phyloP scores from a whole-genome alignment of 441 rosid genomes.

The Aleurites moluccanus region DNA sequence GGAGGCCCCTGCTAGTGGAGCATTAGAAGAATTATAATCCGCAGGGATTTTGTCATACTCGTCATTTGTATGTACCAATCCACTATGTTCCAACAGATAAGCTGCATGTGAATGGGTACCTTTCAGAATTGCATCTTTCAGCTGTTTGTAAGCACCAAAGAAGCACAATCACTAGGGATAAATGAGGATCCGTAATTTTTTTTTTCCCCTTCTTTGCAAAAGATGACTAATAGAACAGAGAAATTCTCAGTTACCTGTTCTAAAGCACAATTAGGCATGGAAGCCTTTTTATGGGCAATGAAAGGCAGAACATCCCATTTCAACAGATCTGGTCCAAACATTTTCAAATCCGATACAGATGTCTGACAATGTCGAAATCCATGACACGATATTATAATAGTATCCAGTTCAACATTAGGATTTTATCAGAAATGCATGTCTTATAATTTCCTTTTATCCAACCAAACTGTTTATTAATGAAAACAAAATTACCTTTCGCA shows the following conservation, averaged over 20 bases:
- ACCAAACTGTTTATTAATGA: background rate
- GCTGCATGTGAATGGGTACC: slow-evolving; percentile 30
- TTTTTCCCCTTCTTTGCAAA: background rate
- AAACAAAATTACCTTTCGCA: slow-evolving; percentile 36
- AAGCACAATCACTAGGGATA: slow-evolving; percentile 3
- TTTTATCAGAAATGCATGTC: no score
- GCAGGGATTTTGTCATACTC: background rate
- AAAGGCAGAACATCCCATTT: slow-evolving; percentile 50
- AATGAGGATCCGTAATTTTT: background rate
- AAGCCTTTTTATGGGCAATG: slow-evolving; percentile 44
- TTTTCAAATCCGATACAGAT: slow-evolving; percentile 29
- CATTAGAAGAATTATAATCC: slow-evolving; percentile 12
- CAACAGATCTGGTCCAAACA: slow-evolving; percentile 32
- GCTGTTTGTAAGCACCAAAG: slow-evolving; percentile 34
- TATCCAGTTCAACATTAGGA: background rate
- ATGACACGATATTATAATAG: background rate
- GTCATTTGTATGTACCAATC: slow-evolving; percentile 29
- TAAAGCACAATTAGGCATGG: slow-evolving; percentile 41
- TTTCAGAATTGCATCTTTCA: slow-evolving; percentile 39
- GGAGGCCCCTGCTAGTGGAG: slow-evolving; percentile 20
- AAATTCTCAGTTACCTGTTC: slow-evolving; percentile 34
- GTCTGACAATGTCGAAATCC: slow-evolving; percentile 30
- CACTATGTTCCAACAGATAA: slow-evolving; percentile 35
- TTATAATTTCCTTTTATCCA: background rate
- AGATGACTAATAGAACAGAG: background rate